A percentile compares a stretch with the other conserved stretches of the same genome.
phyloP scores from a whole-genome alignment of 805 yeast genomes.

The Yamadazyma paraphyllophila region DNA sequence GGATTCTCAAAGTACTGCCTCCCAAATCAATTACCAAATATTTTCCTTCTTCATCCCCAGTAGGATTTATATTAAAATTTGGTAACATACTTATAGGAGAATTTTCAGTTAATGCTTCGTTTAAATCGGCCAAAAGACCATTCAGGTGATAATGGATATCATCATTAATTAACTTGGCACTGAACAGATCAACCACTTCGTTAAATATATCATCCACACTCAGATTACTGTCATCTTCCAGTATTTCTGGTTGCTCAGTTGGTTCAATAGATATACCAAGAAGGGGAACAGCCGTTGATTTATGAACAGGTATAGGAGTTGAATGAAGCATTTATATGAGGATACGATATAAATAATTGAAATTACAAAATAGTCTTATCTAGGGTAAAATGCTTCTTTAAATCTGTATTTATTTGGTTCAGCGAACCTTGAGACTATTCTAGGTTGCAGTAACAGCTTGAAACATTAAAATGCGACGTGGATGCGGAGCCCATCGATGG shows the following conservation, averaged over 20 bases:
- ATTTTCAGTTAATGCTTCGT: conserved; percentile 26
- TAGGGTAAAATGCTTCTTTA: neutral
- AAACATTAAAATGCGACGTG: conserved; percentile 3
- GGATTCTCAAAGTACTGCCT: conserved; percentile 51
- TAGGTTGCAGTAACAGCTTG: conserved; percentile 3
- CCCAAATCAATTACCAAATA: conserved; percentile 55
- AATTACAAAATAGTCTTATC: too few species aligned
- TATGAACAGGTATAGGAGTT: neutral
- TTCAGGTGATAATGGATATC: conserved; percentile 18
- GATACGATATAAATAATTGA: neutral
- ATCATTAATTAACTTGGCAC: conserved; percentile 1
- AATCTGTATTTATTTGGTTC: neutral
- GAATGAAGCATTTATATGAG: neutral
- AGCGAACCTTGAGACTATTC: neutral
- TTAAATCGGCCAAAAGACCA: conserved; percentile 22
- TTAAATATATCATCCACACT: conserved; percentile 5
- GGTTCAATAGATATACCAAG: neutral
- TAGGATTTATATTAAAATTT: conserved; percentile 35
- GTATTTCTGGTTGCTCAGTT: conserved; percentile 1
- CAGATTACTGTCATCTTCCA: conserved; percentile 6
- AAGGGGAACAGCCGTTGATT: neutral
- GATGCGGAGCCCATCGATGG: neutral
- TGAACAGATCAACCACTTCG: conserved; percentile 8
- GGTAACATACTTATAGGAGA: conserved; percentile 40
- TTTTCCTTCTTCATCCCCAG: conserved; percentile 36